Conservation (phyloP, 768 basidiomycete species). For the Sporobolomyces pararoseus region DNA sequence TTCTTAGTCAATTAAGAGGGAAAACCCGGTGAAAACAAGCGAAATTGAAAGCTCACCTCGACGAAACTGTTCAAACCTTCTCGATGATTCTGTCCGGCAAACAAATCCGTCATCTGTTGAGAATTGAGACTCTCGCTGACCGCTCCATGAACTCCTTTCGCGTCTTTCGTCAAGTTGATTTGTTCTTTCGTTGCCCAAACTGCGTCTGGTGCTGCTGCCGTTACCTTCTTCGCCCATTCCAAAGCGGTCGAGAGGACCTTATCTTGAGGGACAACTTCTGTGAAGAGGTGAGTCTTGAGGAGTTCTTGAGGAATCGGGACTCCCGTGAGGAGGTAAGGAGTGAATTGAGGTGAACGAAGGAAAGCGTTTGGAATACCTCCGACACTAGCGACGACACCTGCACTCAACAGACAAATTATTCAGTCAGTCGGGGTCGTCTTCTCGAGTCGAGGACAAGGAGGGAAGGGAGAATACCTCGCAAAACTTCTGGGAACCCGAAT, state of each 20-base stretch:
- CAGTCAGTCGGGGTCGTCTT: constrained; percentile 2
- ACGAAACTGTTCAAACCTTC: constrained; percentile 49
- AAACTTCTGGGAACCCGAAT: constrained; percentile 44
- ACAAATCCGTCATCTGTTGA: constrained; percentile 48
- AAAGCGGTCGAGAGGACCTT: constrained; percentile 64
- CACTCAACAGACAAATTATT: not conserved
- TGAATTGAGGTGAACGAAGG: constrained; percentile 51
- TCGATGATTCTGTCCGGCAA: constrained; percentile 66
- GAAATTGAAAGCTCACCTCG: constrained; percentile 13
- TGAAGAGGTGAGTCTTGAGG: constrained; percentile 66
- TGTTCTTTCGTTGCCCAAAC: constrained; percentile 73
- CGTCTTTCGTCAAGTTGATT: constrained; percentile 58
- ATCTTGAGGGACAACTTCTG: constrained; percentile 59
- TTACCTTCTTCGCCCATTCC: constrained; percentile 60
- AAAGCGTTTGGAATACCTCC: constrained; percentile 33
- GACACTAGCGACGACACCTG: constrained; percentile 26
- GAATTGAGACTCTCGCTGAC: constrained; percentile 53
- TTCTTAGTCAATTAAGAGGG: not conserved
- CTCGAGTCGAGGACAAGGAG: constrained; percentile 2
- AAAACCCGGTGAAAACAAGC: too few species aligned
- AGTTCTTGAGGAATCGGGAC: constrained; percentile 66
- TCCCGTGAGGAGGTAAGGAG: constrained; percentile 69
- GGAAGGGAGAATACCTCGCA: constrained; percentile 21
- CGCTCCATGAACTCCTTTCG: constrained; percentile 57
- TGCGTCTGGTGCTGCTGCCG: constrained; percentile 69